These are phyloP conservation scores for Murraya koenigii DNA, from an alignment of 345 rosid genomes.

Conservation along the genomic window DNA sequence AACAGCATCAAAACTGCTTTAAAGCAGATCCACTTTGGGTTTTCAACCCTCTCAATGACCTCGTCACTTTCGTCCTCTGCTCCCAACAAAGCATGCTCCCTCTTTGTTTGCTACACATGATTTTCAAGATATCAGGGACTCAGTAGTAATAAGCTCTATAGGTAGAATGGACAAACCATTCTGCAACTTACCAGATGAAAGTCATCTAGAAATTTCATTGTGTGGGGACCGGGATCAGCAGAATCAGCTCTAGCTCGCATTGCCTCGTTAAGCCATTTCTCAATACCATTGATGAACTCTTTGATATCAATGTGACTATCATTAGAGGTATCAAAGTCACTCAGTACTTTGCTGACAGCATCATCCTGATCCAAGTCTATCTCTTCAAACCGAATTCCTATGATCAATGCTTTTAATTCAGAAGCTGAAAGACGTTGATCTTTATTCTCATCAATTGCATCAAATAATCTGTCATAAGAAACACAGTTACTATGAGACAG, in stretches of 20 bases:
- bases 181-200: conserved; percentile 48
- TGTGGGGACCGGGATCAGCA: conserved; percentile 39
- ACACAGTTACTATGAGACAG: neutral
- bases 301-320: conserved; percentile 32
- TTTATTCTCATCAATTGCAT: conserved; percentile 53
- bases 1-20: conserved; percentile 72
- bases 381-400: conserved; percentile 80
- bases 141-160: neutral
- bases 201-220: conserved; percentile 43
- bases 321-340: conserved; percentile 59
- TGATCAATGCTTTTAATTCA: conserved; percentile 65
- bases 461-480: conserved; percentile 58
- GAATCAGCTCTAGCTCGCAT: conserved; percentile 37
- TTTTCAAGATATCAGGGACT: conserved; percentile 3
- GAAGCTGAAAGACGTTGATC: conserved; percentile 41
- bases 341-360: conserved; percentile 57
- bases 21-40: conserved; percentile 47
- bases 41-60: conserved; percentile 44
- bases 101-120: conserved; percentile 63
- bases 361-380: conserved; percentile 64
- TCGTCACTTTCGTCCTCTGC: conserved; percentile 54
- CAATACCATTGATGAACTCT: conserved; percentile 59
- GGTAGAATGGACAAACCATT: neutral
- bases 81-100: conserved; percentile 66
- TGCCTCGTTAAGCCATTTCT: conserved; percentile 54